Percentiles rank a stretch among this genome's conserved stretches.
Conservation (phyloP, 352 stramenopile species). For the Thalassiosira livingstoniorum region DNA sequence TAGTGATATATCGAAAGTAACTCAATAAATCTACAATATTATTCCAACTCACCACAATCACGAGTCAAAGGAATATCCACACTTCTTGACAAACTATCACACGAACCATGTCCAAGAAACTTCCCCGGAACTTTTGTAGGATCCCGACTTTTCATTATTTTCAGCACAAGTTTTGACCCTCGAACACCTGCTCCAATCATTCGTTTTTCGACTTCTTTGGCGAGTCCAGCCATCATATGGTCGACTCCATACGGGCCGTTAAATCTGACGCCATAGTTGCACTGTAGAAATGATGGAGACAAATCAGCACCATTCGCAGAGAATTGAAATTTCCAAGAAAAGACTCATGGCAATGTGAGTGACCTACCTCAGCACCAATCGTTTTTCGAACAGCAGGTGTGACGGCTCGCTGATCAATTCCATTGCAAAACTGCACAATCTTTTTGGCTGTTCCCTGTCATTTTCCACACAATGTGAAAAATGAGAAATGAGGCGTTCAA, state of each 20-base stretch:
- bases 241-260: constrained; percentile 81
- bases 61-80: constrained; percentile 64
- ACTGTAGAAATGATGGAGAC: constrained; percentile 33
- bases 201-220: constrained; percentile 76
- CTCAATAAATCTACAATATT: no score
- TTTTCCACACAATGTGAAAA: no score
- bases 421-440: constrained; percentile 74
- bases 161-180: constrained; percentile 76
- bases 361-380: constrained; percentile 79
- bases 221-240: constrained; percentile 78
- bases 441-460: constrained; percentile 70
- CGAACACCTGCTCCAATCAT: constrained; percentile 68
- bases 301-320: not conserved
- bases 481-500: no score
- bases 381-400: constrained; percentile 74
- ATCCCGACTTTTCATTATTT: constrained; percentile 82
- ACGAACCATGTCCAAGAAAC: constrained; percentile 80
- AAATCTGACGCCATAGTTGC: constrained; percentile 85
- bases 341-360: not conserved
- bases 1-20: no score
- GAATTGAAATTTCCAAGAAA: constrained; percentile 4
- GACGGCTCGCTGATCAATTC: constrained; percentile 75
- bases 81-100: constrained; percentile 76
- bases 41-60: constrained; percentile 50
- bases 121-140: constrained; percentile 72